Evolutionary conservation across 1,139 yeast genomes (phyloP).

Genomic region (Geotrichum phurueaensis): DNA sequence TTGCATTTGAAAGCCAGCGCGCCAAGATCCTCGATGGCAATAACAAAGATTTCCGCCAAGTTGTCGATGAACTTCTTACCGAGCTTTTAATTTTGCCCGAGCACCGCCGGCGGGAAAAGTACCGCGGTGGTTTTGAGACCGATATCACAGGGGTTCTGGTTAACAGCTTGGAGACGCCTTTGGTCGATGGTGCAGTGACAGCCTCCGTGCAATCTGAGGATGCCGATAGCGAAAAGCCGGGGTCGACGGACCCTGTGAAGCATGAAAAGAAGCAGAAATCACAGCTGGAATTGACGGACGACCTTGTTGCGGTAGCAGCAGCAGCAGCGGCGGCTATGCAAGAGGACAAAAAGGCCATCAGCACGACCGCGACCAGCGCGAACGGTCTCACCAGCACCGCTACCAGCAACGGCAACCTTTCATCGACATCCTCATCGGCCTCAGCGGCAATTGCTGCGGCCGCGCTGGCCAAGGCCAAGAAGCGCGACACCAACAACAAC

Average conservation of each 20-base stretch:
- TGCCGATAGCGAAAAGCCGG: background rate
- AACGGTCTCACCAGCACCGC: background rate
- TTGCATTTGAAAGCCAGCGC: conserved; percentile 9
- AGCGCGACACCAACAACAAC: background rate
- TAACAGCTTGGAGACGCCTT: background rate
- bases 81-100: conserved; percentile 8
- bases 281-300: conserved; percentile 10
- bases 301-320: conserved; percentile 13
- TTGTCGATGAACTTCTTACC: conserved; percentile 10
- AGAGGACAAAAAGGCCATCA: background rate
- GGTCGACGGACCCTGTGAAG: background rate
- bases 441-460: background rate
- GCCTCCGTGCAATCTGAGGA: background rate
- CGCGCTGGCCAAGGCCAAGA: background rate
- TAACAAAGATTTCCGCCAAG: conserved; percentile 8
- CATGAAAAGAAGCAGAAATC: background rate
- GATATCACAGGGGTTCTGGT: background rate
- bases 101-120: conserved; percentile 6
- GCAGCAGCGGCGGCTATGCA: conserved; percentile 11
- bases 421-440: background rate
- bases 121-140: background rate
- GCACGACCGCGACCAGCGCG: background rate
- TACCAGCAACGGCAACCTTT: background rate
- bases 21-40: background rate
- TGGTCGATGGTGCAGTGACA: background rate